phyloP scores from a whole-genome alignment of 2,329 filamentous ascomycete species.

The Parastagonospora nodorum region DNA sequence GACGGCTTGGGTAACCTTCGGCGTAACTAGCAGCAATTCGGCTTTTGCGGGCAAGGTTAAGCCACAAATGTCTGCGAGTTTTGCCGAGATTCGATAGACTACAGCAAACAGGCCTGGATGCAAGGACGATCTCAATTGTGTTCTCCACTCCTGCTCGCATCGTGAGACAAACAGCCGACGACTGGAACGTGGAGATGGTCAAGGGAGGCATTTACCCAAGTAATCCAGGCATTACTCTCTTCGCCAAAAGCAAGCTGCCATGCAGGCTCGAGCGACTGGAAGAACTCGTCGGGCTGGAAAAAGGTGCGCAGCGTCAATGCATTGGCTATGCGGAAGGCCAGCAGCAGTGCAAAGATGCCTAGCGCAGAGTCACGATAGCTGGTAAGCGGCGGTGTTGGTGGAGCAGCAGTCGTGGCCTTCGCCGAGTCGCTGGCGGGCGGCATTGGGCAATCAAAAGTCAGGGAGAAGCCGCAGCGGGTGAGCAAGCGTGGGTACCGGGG shows the following conservation, averaged over 20 bases:
- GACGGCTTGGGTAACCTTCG: slow-evolving; percentile 75
- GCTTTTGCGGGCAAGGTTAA: slow-evolving; percentile 64
- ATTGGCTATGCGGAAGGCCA: slow-evolving; percentile 80
- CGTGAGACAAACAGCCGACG: slow-evolving; percentile 32
- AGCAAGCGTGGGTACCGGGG: slow-evolving; percentile 25
- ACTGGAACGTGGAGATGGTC: slow-evolving; percentile 2
- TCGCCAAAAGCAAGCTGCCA: slow-evolving; percentile 85
- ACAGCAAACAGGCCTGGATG: slow-evolving; percentile 86
- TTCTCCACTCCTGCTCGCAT: slow-evolving; percentile 79
- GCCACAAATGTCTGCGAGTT: slow-evolving; percentile 60
- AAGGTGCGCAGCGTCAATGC: slow-evolving; percentile 81
- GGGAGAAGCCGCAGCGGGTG: slow-evolving; percentile 14
- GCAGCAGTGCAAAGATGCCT: slow-evolving; percentile 42
- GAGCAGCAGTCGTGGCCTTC: slow-evolving; percentile 37
- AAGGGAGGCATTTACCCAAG: slow-evolving; percentile 71
- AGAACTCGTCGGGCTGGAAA: slow-evolving; percentile 98
- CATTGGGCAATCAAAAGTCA: slow-evolving; percentile 36
- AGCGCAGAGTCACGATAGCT: slow-evolving; percentile 40
- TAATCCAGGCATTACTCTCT: slow-evolving; percentile 83
- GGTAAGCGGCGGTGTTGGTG: slow-evolving; percentile 22
- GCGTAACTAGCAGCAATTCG: slow-evolving; percentile 71
- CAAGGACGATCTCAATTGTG: slow-evolving; percentile 84
- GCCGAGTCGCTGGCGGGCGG: slow-evolving; percentile 32
- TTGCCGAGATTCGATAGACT: slow-evolving; percentile 69
- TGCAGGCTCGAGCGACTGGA: slow-evolving; percentile 91